Evolutionary conservation across 2,329 filamentous ascomycete genomes (phyloP), one percentile per base, ranked within the genome.

Genomic region (Graphilbum fragrans): DNA sequence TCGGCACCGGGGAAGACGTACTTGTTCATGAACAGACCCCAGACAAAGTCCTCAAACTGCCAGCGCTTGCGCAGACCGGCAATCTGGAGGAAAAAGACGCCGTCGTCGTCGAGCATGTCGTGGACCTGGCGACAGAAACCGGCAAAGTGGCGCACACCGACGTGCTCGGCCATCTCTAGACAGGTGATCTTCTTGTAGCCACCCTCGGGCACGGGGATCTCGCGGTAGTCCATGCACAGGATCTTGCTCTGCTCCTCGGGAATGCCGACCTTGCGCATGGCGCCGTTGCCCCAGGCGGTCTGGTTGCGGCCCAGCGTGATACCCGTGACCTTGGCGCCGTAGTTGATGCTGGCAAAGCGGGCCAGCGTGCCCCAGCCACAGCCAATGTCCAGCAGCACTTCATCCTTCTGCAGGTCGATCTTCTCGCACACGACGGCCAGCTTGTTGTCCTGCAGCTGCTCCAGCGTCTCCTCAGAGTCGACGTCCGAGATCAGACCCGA

Each of bases 21-120:
- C 70, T 94, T 95, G 80, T 96, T 96, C 87, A 96, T 94, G 75
- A 95, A 96, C 37, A 96, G 74, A 60, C 92, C 92, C 92, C 92
- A 96, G 62, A 90, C 84, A 39, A 95, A 75, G 66, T 96, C 90
- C 71, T 96, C 88, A 58, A 94, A 96, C 64, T 96, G 92, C 92
- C 92, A 96, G 49, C 74, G 70, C 70, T 93, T 93, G 53, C 92
- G 82, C 47, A 98, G 75, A 66, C 92, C 92, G 53, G 90, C 87
- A 54, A 93, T 87, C 64, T 96, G 92, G 46, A 96, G 73, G 75
- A 92, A 95, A 70, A 96, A 94, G 50, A 86, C 77, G 61, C 92
- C 92, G 51, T 96, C 87, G 51, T 96, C 92, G 47, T 95, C 86
- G 41, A 96, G 79, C 87, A 96, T 95, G 57, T 94, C 81, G 61